Percentiles rank a stretch among this genome's conserved stretches.
Conservation (phyloP, 2,329 filamentous ascomycete genomes). For the Arachnomyces sp. region DNA sequence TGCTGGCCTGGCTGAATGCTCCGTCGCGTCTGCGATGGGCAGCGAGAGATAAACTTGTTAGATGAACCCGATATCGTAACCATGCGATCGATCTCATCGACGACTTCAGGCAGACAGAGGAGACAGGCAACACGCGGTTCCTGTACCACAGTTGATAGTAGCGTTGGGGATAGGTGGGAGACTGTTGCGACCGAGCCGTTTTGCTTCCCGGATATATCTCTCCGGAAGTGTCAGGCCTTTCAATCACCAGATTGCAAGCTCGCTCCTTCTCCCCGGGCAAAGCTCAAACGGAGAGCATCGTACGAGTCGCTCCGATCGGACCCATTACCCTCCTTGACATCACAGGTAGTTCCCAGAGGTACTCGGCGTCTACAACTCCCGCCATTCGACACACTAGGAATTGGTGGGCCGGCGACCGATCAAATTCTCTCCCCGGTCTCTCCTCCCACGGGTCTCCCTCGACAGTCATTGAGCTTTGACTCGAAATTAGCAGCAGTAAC, state of each 20-base stretch:
- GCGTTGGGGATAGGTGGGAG: no score
- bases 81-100: no score
- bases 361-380: slow-evolving; percentile 42
- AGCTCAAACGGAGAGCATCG: slow-evolving; percentile 9
- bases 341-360: slow-evolving; percentile 29
- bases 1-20: no score
- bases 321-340: slow-evolving; percentile 27
- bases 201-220: no score
- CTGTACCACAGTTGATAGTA: no score
- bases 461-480: background rate
- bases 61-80: no score
- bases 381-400: slow-evolving; percentile 47
- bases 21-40: no score
- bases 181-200: no score
- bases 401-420: slow-evolving; percentile 33
- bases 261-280: slow-evolving; percentile 1
- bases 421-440: background rate
- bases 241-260: background rate
- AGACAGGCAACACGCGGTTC: no score
- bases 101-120: no score
- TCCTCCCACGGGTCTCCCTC: background rate
- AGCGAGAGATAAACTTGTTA: no score
- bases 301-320: slow-evolving; percentile 4
- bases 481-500: background rate
- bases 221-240: background rate